These are phyloP conservation scores for Aspergillus fijiensis DNA, from an alignment of 2,329 filamentous ascomycete genomes.

Conservation along the genomic window DNA sequence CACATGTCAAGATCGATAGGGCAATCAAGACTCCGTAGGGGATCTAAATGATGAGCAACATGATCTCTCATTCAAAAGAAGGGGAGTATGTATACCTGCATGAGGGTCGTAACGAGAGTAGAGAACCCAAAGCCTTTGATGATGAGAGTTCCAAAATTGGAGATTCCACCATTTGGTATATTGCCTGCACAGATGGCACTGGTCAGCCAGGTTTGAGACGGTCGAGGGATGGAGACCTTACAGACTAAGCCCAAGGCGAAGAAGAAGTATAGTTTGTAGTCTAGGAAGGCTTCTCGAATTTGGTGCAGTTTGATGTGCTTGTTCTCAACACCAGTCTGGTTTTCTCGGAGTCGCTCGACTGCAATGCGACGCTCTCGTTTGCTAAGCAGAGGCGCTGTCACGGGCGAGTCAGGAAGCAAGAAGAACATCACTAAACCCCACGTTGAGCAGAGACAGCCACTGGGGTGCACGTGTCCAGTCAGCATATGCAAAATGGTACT, in stretches of 20 bases:
- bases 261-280: conserved; percentile 61
- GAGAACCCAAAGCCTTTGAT: conserved; percentile 59
- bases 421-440: conserved; percentile 62
- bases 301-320: conserved; percentile 56
- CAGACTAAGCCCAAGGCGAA: conserved; percentile 52
- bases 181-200: conserved; percentile 36
- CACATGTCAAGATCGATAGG: conserved; percentile 51
- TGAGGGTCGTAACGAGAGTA: conserved; percentile 54
- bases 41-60: conserved; percentile 32
- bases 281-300: conserved; percentile 56
- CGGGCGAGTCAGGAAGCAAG: conserved; percentile 58
- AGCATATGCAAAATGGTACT: neutral
- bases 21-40: conserved; percentile 53
- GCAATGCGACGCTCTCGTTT: conserved; percentile 55
- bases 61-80: neutral
- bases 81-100: conserved; percentile 41
- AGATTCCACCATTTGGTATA: conserved; percentile 57
- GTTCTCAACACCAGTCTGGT: conserved; percentile 62
- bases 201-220: neutral
- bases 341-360: conserved; percentile 55
- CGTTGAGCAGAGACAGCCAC: conserved; percentile 54
- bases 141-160: conserved; percentile 60
- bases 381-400: conserved; percentile 54
- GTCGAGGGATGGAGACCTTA: conserved; percentile 16
- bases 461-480: conserved; percentile 13